These are phyloP conservation scores for Globisporangium uncinulatum DNA, from an alignment of 352 stramenopile genomes.

Conservation along the genomic window DNA sequence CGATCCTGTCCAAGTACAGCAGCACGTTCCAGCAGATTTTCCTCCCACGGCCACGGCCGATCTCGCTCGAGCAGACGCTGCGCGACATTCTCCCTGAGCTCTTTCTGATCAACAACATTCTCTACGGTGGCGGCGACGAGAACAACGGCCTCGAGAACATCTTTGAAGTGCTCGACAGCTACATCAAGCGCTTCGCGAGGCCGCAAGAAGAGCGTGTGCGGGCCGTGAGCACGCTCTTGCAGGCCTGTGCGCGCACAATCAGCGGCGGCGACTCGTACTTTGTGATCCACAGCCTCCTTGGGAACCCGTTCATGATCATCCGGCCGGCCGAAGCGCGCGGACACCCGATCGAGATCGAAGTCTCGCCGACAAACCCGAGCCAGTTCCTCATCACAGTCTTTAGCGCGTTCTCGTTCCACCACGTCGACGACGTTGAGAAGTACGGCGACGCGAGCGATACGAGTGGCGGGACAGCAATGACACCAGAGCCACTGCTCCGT, in stretches of 20 bases:
- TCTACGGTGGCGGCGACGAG: constrained; percentile 62
- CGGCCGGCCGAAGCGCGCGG: constrained; percentile 60
- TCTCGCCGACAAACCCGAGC: constrained; percentile 42
- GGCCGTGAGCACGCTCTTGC: constrained; percentile 57
- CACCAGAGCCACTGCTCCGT: constrained; percentile 48
- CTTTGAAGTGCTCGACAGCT: constrained; percentile 68
- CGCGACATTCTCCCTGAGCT: constrained; percentile 70
- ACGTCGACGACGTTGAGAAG: constrained; percentile 73
- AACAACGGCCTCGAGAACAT: constrained; percentile 72
- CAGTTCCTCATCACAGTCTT: constrained; percentile 75
- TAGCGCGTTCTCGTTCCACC: constrained; percentile 72
- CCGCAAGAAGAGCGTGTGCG: constrained; percentile 59
- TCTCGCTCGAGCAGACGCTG: constrained; percentile 74
- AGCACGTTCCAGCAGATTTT: constrained; percentile 69
- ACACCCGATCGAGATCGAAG: constrained; percentile 69
- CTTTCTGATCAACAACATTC: constrained; percentile 75
- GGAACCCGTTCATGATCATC: constrained; percentile 69
- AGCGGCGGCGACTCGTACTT: constrained; percentile 79
- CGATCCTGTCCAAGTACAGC: constrained; percentile 57
- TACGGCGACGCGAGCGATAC: constrained; percentile 37
- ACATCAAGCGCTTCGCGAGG: constrained; percentile 63
- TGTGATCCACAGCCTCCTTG: constrained; percentile 66
- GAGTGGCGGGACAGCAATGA: constrained; percentile 25
- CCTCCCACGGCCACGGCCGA: constrained; percentile 55
- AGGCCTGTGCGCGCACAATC: constrained; percentile 71